Percentiles rank a stretch among this genome's conserved stretches.
These are phyloP conservation scores for Cyberlindnera xylosilytica DNA, from an alignment of 805 yeast species.

Conservation along the genomic window DNA sequence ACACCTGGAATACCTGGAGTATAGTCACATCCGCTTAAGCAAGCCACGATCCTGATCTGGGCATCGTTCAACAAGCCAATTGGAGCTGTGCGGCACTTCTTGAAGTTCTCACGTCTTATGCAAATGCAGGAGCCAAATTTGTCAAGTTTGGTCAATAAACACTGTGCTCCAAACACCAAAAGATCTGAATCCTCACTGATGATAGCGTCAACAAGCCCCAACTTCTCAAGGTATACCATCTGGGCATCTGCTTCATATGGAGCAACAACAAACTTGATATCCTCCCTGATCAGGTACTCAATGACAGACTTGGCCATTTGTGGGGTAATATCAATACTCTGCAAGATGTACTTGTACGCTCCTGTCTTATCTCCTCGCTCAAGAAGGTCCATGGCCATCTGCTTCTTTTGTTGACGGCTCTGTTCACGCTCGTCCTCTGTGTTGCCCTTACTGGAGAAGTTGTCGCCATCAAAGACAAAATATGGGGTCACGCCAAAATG, in stretches of 20 bases:
- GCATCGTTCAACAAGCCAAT: constrained; percentile 48
- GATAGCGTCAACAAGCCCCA: constrained; percentile 76
- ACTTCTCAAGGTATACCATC: constrained; percentile 81
- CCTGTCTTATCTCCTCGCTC: constrained; percentile 49
- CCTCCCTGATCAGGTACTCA: constrained; percentile 55
- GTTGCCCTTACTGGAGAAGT: constrained; percentile 70
- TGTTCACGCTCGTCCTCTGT: constrained; percentile 66
- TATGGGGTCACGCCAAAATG: constrained; percentile 72
- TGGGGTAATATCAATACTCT: constrained; percentile 84
- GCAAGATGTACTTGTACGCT: constrained; percentile 69
- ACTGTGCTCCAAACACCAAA: constrained; percentile 78
- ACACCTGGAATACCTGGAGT: constrained; percentile 80
- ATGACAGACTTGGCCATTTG: constrained; percentile 87
- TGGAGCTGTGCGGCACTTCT: constrained; percentile 45
- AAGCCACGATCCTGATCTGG: constrained; percentile 73
- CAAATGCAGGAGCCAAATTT: constrained; percentile 69
- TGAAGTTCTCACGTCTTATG: constrained; percentile 55
- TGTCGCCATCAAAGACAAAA: constrained; percentile 91
- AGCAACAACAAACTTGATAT: constrained; percentile 79
- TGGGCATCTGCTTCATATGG: constrained; percentile 99
- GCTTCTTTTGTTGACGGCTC: constrained; percentile 55
- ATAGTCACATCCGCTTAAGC: constrained; percentile 95
- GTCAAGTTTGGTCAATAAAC: constrained; percentile 76
- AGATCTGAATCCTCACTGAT: constrained; percentile 94
- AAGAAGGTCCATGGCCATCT: constrained; percentile 50